Percentiles rank a stretch among this genome's conserved stretches.
These are phyloP conservation scores for Berkeleyomyces rouxiae DNA, from an alignment of 2,329 filamentous ascomycete genomes.

Conservation along the genomic window DNA sequence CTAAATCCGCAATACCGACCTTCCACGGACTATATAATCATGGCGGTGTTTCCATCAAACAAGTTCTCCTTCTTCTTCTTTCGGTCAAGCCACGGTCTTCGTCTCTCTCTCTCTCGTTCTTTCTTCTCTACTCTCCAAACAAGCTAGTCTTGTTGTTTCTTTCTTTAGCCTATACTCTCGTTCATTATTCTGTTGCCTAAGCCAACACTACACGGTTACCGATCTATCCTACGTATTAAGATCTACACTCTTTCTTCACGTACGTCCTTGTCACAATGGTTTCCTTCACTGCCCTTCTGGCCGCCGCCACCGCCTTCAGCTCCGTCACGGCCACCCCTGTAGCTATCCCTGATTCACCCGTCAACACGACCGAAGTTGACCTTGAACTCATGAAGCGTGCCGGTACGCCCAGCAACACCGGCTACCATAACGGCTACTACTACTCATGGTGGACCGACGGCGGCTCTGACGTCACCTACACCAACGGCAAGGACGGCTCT, in stretches of 20 bases:
- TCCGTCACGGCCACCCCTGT: conserved; percentile 2
- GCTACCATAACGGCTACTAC: conserved; percentile 27
- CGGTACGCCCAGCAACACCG: conserved; percentile 23
- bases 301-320: background rate
- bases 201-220: background rate
- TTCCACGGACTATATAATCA: background rate
- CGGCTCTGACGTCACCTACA: conserved; percentile 28
- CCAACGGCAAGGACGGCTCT: conserved; percentile 26
- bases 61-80: background rate
- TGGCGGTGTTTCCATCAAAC: background rate
- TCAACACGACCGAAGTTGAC: background rate
- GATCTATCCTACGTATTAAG: background rate
- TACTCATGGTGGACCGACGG: conserved; percentile 34
- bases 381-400: conserved; percentile 3
- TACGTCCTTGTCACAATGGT: conserved; percentile 1
- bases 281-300: conserved; percentile 5
- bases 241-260: background rate
- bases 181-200: background rate
- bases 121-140: background rate
- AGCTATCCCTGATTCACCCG: conserved; percentile 1
- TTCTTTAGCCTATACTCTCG: background rate
- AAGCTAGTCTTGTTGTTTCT: background rate
- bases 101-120: background rate
- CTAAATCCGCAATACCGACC: background rate
- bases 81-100: background rate